Base-by-base conservation (phyloP, 768 basidiomycete genomes). In the Suillus tomentosus region DNA sequence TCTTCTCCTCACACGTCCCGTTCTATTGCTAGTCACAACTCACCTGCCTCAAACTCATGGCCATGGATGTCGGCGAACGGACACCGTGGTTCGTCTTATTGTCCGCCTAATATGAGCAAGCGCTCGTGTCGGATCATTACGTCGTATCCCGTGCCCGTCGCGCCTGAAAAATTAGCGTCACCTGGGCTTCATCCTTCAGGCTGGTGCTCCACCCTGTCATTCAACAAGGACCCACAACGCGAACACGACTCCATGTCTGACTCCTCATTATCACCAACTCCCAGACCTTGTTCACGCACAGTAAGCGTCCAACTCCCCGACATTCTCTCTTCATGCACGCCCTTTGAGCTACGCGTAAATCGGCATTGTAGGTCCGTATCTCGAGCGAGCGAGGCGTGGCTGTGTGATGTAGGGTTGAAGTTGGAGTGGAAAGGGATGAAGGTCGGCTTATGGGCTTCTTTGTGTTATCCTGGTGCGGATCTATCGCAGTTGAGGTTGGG, bases 381-480 rank as follows among this genome's bases (percentile, higher is more conserved):
- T 5, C 67, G 58, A 10, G 70, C 72, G 39, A 74, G 74, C 54
- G 76, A 76, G 60, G 66, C 66, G 56, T 76, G 74, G 74, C 45
- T 76, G 24, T 43, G 59, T 10, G 71, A 68, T 31, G 66, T 63
- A 3, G 73, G 71, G 8, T 39, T 76, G 48, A 24, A 40, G 24
- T 65, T 66, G 66, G 22, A 65, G 1, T 76, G 74, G 74, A 58
- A 62, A 11, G 67, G 56, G 36, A 70, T 75, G 55, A 83, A 81
- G 64, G 70, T 78, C 5, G 87, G 86, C 1, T 74, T 90, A 27
- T 78, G 88, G 36, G 85, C 85, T 1, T 79, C 85, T 2, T 78
- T 87, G 2, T 87, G 86, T 68, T 84, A 85, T 67, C 88, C 89
- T 9, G 80, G 75, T 2, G 84, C 82, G 66, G 88, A 88, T 68